phyloP scores from a whole-genome alignment of 2,329 filamentous ascomycete genomes.

The Ramularia endophylla region DNA sequence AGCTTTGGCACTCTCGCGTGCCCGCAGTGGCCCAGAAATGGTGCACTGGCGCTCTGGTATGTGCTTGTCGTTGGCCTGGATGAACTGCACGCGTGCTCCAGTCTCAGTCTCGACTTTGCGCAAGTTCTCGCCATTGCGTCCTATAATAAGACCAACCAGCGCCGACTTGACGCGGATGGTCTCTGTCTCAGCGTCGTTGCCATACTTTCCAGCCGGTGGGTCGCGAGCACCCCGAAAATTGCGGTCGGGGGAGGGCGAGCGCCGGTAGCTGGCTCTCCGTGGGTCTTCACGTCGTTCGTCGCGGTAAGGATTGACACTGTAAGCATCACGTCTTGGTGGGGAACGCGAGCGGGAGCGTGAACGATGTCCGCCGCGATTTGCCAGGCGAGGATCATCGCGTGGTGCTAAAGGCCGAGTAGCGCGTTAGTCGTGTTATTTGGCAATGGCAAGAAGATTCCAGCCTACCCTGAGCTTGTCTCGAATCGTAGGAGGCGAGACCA shows the following conservation, averaged over 20 bases:
- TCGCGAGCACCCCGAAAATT: conserved; percentile 24
- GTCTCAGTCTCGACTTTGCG: conserved; percentile 78
- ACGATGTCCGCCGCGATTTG: conserved; percentile 53
- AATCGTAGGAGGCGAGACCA: conserved; percentile 52
- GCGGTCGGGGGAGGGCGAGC: conserved; percentile 63
- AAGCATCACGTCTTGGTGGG: conserved; percentile 60
- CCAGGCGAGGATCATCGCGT: conserved; percentile 42
- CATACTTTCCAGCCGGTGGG: conserved; percentile 21
- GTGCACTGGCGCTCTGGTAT: conserved; percentile 76
- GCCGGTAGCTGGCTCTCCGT: conserved; percentile 52
- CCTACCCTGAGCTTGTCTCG: conserved; percentile 23
- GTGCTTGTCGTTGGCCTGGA: conserved; percentile 65
- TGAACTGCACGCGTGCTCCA: conserved; percentile 79
- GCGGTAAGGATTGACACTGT: conserved; percentile 64
- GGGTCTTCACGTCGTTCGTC: conserved; percentile 74
- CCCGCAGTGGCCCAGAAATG: conserved; percentile 67
- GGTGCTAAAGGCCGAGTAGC: conserved; percentile 12
- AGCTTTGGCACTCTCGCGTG: conserved; percentile 69
- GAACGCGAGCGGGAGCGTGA: conserved; percentile 68
- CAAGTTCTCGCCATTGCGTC: conserved; percentile 82
- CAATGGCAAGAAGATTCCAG: background rate
- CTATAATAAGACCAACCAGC: conserved; percentile 84
- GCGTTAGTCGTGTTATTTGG: background rate
- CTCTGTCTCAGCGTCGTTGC: conserved; percentile 64
- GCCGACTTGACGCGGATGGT: conserved; percentile 81